Evolutionary conservation across 2,329 filamentous ascomycete genomes (phyloP), one percentile per base, ranked within the genome.

Genomic region (Fusarium sulawesiense): DNA sequence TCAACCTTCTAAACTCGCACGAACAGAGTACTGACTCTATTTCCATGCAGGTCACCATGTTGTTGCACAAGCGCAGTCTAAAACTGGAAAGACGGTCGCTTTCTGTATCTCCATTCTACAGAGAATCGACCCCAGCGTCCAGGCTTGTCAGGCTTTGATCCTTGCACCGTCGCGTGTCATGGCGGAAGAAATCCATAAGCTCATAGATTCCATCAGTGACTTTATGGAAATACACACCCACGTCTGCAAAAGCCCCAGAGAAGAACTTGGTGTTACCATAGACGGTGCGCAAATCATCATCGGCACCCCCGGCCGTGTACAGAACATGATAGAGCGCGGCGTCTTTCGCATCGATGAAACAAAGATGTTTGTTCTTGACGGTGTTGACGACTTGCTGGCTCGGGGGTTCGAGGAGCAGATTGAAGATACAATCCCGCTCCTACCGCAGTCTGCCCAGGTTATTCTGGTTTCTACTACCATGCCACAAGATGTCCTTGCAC

Each of bases 371-470:
- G 94, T 99, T 78, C 93, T 99, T 76, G 96, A 99, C 81, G 96
- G 99, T 88, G 96, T 96, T 78, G 96, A 99, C 82, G 96, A 99
- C 86, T 97, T 99, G 93, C 90, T 99, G 86, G 97, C 93, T 81
- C 95, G 95, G 80, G 96, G 96, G 88, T 99, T 99, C 90, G 97
- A 94, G 78, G 96, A 99, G 88, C 96, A 99, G 88, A 98, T 99
- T 86, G 98, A 99, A 89, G 96, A 99, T 84, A 97, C 98, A 85
- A 98, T 98, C 91, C 94, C 97, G 86, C 92, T 98, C 66, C 92
- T 99, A 59, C 96, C 96, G 61, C 96, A 97, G 85, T 94, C 93
- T 70, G 98, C 95, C 80, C 96, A 99, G 89, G 95, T 99, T 74
- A 95, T 98, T 76, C 93, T 99, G 62, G 91, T 98, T 60, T 98